Conservation (phyloP, 768 basidiomycete genomes). For the Leccinellum albellum region DNA sequence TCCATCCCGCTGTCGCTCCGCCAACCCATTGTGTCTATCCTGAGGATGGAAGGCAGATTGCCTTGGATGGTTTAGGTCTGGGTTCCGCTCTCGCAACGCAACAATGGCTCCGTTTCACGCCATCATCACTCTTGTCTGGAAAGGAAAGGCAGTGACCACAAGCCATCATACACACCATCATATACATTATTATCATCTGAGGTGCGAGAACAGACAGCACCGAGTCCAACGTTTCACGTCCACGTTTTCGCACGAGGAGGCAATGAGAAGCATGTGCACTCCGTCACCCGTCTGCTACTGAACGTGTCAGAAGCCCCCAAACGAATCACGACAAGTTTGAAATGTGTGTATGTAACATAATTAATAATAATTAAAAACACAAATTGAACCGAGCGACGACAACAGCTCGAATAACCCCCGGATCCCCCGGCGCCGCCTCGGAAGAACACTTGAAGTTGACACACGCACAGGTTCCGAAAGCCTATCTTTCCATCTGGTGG, state of each 20-base stretch:
- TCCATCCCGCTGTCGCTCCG: constrained; percentile 2
- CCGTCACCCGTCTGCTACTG: constrained; percentile 22
- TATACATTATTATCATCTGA: neutral
- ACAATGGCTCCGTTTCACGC: neutral
- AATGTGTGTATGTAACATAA: neutral
- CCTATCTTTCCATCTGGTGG: neutral
- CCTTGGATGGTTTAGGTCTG: neutral
- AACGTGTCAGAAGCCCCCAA: neutral
- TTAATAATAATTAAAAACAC: neutral
- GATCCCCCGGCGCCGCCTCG: neutral
- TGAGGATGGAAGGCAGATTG: neutral
- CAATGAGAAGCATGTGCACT: constrained; percentile 15
- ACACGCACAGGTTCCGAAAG: neutral
- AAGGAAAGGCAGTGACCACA: neutral
- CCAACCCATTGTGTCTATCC: constrained; percentile 6
- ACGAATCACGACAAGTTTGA: neutral
- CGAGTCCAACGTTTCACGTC: neutral
- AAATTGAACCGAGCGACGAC: neutral
- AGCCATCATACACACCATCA: neutral
- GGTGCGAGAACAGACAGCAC: neutral
- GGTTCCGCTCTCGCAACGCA: neutral
- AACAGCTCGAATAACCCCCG: neutral
- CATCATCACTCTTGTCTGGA: neutral
- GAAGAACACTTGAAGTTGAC: neutral
- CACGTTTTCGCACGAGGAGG: neutral